These are phyloP conservation scores for Paramecium biaurelia DNA, from an alignment of 73 alveolate genomes.

Conservation along the genomic window DNA sequence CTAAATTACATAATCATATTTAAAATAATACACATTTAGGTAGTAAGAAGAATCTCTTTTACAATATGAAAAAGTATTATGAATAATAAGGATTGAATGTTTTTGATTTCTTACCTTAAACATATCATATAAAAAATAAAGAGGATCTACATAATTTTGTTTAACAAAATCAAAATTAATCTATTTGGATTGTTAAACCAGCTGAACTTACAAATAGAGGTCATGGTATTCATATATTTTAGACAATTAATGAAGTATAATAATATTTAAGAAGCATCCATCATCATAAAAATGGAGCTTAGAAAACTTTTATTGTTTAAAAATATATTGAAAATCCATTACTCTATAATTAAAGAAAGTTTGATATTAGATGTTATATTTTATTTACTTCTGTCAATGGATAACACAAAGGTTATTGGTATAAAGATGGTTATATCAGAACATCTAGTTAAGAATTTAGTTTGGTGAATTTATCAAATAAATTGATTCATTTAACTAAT, in stretches of 20 bases:
- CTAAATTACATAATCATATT: constrained; percentile 22
- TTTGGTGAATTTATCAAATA: constrained; percentile 64
- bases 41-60: constrained; percentile 66
- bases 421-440: constrained; percentile 81
- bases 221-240: constrained; percentile 57
- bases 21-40: constrained; percentile 51
- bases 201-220: constrained; percentile 73
- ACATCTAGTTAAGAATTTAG: constrained; percentile 72
- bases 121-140: constrained; percentile 73
- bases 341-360: constrained; percentile 71
- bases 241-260: not conserved
- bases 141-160: constrained; percentile 41
- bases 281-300: constrained; percentile 58
- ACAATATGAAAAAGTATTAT: constrained; percentile 78
- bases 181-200: constrained; percentile 68
- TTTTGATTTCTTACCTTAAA: constrained; percentile 75
- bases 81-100: constrained; percentile 69
- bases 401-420: constrained; percentile 69
- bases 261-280: constrained; percentile 52
- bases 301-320: constrained; percentile 70
- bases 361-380: constrained; percentile 77
- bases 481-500: constrained; percentile 76
- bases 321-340: constrained; percentile 79
- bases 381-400: constrained; percentile 74
- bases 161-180: constrained; percentile 43